A percentile compares a stretch with the other conserved stretches of the same genome.
Conservation (phyloP, 805 yeast genomes). For the Starmerella bacillaris region DNA sequence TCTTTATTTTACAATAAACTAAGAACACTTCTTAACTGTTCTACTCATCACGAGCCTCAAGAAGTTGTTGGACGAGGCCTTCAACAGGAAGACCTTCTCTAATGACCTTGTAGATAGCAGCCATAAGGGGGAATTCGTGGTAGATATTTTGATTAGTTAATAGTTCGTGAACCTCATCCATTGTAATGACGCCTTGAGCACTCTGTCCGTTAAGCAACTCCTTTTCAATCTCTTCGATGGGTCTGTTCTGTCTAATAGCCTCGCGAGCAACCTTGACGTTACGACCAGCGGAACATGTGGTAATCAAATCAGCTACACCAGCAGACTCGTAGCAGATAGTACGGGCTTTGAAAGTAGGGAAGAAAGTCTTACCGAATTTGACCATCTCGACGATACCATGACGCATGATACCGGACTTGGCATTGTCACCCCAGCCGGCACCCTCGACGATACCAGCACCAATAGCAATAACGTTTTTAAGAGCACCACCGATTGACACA, state of each 20-base stretch:
- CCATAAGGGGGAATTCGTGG: conserved; percentile 65
- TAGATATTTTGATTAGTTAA: conserved; percentile 32
- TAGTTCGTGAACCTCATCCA: conserved; percentile 79
- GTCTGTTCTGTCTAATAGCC: conserved; percentile 63
- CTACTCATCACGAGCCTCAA: conserved; percentile 8
- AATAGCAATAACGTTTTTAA: conserved; percentile 87
- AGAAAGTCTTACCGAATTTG: conserved; percentile 66
- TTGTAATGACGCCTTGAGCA: conserved; percentile 87
- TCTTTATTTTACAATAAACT: too few species aligned
- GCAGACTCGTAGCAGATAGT: conserved; percentile 90
- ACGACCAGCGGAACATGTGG: conserved; percentile 96
- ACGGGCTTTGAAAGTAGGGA: conserved; percentile 50
- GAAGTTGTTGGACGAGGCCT: conserved; percentile 27
- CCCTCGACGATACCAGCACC: conserved; percentile 98
- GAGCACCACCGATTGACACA: conserved; percentile 89
- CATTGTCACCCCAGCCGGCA: conserved; percentile 97
- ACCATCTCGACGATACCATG: conserved; percentile 84
- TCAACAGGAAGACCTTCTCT: conserved; percentile 59
- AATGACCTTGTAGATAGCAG: conserved; percentile 65
- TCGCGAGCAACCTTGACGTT: conserved; percentile 78
- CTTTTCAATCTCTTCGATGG: conserved; percentile 69
- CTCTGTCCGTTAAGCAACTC: conserved; percentile 84
- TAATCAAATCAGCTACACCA: conserved; percentile 95
- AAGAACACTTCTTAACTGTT: too few species aligned
- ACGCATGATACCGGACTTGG: conserved; percentile 94